Conservation (phyloP, 225 moss, liverwort and hornwort species). For the Ulota crispa region DNA sequence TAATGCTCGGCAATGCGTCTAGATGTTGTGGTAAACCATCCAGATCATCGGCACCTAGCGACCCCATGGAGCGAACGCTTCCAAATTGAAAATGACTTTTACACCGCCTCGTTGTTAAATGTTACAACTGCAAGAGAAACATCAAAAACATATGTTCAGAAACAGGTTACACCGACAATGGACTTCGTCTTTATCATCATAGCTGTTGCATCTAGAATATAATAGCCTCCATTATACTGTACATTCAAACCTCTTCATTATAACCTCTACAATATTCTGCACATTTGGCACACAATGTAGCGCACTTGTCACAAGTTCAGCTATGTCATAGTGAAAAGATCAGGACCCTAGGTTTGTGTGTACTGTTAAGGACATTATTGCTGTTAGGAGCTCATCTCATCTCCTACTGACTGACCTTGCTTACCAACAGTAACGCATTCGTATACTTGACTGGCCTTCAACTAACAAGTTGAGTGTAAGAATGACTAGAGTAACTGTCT, state of each 20-base stretch:
- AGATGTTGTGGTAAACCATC: slow-evolving; percentile 9
- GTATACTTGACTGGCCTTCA: not conserved
- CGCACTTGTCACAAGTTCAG: no score
- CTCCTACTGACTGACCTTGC: no score
- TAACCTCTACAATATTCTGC: not conserved
- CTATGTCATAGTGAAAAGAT: no score
- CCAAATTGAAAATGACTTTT: not conserved
- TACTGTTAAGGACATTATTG: no score
- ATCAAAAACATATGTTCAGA: not conserved
- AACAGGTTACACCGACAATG: not conserved
- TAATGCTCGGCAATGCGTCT: slow-evolving; percentile 44
- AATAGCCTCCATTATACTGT: not conserved
- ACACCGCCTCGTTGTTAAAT: slow-evolving; percentile 28
- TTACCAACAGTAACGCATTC: not conserved
- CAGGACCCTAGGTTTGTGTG: no score
- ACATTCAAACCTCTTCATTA: not conserved
- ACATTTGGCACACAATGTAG: not conserved
- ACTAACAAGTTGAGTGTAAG: no score
- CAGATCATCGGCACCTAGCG: slow-evolving; percentile 28
- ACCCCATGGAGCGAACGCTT: slow-evolving; percentile 31
- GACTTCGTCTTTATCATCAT: not conserved
- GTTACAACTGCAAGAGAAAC: slow-evolving; percentile 15
- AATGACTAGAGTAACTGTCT: no score
- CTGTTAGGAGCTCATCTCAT: no score
- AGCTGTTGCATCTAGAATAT: not conserved